These are phyloP conservation scores for Pythium apleroticum DNA, from an alignment of 352 stramenopile species.

Conservation along the genomic window DNA sequence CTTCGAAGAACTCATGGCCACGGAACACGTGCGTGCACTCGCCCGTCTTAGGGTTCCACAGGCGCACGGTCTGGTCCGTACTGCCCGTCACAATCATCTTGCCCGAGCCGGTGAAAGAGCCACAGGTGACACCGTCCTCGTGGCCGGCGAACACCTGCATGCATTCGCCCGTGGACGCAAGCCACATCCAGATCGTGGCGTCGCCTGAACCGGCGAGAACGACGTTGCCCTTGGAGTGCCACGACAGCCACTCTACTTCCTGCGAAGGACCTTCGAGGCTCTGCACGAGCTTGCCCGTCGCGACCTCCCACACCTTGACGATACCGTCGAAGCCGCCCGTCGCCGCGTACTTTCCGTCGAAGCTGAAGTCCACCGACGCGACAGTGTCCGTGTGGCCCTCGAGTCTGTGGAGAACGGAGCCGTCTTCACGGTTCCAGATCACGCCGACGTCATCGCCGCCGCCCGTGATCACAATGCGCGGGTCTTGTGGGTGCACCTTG, in stretches of 20 bases:
- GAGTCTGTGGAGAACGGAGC: slow-evolving; percentile 74
- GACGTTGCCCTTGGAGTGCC: slow-evolving; percentile 91
- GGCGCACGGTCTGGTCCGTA: slow-evolving; percentile 91
- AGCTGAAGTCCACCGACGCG: slow-evolving; percentile 84
- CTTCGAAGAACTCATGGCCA: slow-evolving; percentile 84
- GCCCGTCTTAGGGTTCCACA: slow-evolving; percentile 96
- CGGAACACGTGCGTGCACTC: slow-evolving; percentile 91
- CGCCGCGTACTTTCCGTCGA: slow-evolving; percentile 84
- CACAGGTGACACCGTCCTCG: slow-evolving; percentile 93
- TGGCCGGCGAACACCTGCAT: slow-evolving; percentile 98
- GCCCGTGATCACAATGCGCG: slow-evolving; percentile 78
- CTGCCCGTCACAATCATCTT: slow-evolving; percentile 95
- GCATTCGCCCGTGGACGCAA: slow-evolving; percentile 94
- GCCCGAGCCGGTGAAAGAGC: slow-evolving; percentile 93
- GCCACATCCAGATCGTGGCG: slow-evolving; percentile 91
- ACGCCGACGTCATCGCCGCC: slow-evolving; percentile 82
- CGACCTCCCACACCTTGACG: slow-evolving; percentile 89
- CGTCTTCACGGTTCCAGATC: slow-evolving; percentile 87
- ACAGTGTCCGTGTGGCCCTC: slow-evolving; percentile 82
- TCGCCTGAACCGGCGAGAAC: slow-evolving; percentile 88
- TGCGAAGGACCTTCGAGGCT: slow-evolving; percentile 87
- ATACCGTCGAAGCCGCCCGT: slow-evolving; percentile 85
- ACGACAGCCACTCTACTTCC: slow-evolving; percentile 90
- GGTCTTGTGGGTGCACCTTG: slow-evolving; percentile 77
- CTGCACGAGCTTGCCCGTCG: slow-evolving; percentile 76